Evolutionary conservation across 1,139 yeast genomes (phyloP).

Genomic region (Diutina ranongensis): DNA sequence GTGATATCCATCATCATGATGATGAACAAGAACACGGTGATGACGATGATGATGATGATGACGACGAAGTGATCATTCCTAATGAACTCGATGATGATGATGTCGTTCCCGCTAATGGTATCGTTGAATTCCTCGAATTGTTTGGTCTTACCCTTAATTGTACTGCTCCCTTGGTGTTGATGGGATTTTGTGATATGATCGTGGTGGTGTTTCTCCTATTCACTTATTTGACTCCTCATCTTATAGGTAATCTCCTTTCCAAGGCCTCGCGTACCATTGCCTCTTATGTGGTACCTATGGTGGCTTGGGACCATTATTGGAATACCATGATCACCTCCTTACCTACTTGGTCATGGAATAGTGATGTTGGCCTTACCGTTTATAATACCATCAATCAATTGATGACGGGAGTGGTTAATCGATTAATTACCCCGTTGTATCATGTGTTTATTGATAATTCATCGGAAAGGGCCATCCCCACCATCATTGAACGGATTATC

Average conservation of each 20-base stretch:
- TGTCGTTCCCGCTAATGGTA: slow-evolving; percentile 6
- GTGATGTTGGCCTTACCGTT: background rate
- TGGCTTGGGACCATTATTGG: background rate
- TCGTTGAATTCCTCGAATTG: slow-evolving; percentile 19
- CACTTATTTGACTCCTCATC: slow-evolving; percentile 45
- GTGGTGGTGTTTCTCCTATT: slow-evolving; percentile 31
- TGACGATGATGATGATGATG: background rate
- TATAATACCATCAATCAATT: background rate
- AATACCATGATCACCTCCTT: background rate
- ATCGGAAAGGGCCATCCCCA: background rate
- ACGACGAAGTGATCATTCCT: background rate
- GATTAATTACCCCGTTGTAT: background rate
- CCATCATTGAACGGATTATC: slow-evolving; percentile 22
- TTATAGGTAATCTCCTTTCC: slow-evolving; percentile 30
- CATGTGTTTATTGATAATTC: background rate
- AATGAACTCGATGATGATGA: background rate
- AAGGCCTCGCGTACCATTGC: background rate
- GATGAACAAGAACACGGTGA: slow-evolving; percentile 6
- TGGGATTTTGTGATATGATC: slow-evolving; percentile 29
- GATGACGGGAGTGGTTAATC: background rate
- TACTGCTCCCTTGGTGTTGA: slow-evolving; percentile 25
- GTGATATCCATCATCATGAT: slow-evolving; percentile 4
- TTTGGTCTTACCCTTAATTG: slow-evolving; percentile 27
- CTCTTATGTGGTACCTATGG: background rate
- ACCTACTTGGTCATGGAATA: background rate